Base-by-base conservation (phyloP, 805 yeast species). In the Candida takata region DNA sequence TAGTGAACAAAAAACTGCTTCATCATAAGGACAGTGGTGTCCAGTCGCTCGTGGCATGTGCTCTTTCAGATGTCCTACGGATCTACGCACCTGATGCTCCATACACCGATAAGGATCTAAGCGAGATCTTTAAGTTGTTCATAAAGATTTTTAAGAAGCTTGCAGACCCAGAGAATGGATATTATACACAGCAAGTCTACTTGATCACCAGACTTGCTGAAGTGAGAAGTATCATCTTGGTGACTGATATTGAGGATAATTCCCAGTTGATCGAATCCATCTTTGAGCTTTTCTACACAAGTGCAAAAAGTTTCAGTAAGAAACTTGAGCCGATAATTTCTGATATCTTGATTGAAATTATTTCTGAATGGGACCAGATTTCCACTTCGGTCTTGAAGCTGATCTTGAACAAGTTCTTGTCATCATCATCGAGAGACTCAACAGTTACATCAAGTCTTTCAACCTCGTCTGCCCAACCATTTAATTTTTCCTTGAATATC, bases 81-180 rank as follows among this genome's bases (percentile, higher is more conserved):
- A 56, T 88, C 12, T 80, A 70, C 49, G 96, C 95, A 1, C 96
- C 96, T 0, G 84, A 87, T 53, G 95, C 95, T 6, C 96, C 97
- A 4, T 87, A 71, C 57, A 74, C 82, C 2, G 76, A 77, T 17
- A 43, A 62, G 2, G 79, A 81, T 45, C 63, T 87, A 26, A 63
- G 76, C 1, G 77, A 66, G 4, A 70, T 85, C 14, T 85, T 87
- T 61, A 72, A 69, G 44, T 64, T 84, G 7, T 74, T 86, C 49
- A 68, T 81, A 41, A 55, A 60, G 19, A 87, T 83, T 52, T 72
- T 88, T 44, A 66, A 66, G 36, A 68, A 65, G 31, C 57, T 85
- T 28, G 53, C 65, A 5, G 77, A 77, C 37, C 62, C 61, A 8
- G 77, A 75, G 14, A 72, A 74, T 42, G 74, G 84, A 0, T 77